phyloP scores from a whole-genome alignment of 2,329 filamentous ascomycete species.

The Colletotrichum liaoningense region DNA sequence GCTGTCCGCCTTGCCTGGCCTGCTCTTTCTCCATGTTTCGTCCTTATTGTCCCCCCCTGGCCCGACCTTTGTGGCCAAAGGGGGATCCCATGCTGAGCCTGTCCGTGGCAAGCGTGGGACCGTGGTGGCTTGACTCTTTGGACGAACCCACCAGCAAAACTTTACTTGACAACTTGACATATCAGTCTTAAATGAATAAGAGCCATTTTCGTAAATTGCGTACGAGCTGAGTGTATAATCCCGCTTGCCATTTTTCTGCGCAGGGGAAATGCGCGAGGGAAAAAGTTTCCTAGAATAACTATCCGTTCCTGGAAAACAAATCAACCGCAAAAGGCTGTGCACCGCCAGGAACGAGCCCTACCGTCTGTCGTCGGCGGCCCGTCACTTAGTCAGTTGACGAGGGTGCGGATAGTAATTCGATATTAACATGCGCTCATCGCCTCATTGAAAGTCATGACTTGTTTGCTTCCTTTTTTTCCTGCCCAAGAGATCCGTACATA shows the following conservation, averaged over 20 bases:
- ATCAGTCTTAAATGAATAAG: constrained; percentile 14
- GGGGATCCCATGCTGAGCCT: background rate
- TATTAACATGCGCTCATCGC: constrained; percentile 20
- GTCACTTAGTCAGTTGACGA: constrained; percentile 13
- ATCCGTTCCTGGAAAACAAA: background rate
- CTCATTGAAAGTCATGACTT: background rate
- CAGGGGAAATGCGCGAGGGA: background rate
- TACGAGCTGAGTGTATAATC: background rate
- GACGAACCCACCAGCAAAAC: constrained; percentile 21
- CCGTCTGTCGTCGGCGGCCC: background rate
- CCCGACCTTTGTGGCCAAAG: background rate
- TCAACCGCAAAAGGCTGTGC: background rate
- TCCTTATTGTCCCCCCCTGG: background rate
- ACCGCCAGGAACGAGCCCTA: constrained; percentile 19
- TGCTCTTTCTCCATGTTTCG: constrained; percentile 28
- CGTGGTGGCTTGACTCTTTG: background rate
- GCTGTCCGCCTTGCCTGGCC: background rate
- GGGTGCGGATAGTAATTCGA: constrained; percentile 4
- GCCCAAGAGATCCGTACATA: background rate
- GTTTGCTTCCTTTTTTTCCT: background rate
- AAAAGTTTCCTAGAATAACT: constrained; percentile 21
- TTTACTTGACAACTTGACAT: constrained; percentile 28
- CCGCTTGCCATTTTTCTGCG: background rate
- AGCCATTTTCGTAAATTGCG: background rate
- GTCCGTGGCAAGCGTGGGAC: background rate